Percentiles rank a stretch among this genome's conserved stretches.
phyloP scores from a whole-genome alignment of 176 grass and related monocot genomes.

The sorghum (Sorghum bicolor) region Sorghum_bicolor_NCBIv3 NC_012870.2:13164001-13164500 shows the following conservation, averaged over 20 bases:
- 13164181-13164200: not conserved
- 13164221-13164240: conserved; percentile 7
- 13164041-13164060: too few relatives aligned
- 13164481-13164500: too few relatives aligned
- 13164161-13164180: not conserved
- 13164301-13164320: not conserved
- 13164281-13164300: conserved; percentile 1
- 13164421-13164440: too few relatives aligned
- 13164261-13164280: not conserved
- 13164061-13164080: too few relatives aligned
- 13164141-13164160: not conserved
- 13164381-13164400: too few relatives aligned
- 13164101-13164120: not conserved
- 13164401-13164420: too few relatives aligned
- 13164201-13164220: not conserved
- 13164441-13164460: too few relatives aligned
- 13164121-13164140: not conserved
- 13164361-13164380: too few relatives aligned
- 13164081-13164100: not conserved
- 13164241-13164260: not conserved
- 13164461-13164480: too few relatives aligned
- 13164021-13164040: too few relatives aligned
- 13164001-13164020: not conserved
- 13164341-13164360: not conserved
- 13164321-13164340: not conserved